Percentiles rank a stretch among this genome's conserved stretches.
These are phyloP conservation scores for Irpex lacteus DNA, from an alignment of 1,284 basidiomycete genomes.

Conservation along the genomic window DNA sequence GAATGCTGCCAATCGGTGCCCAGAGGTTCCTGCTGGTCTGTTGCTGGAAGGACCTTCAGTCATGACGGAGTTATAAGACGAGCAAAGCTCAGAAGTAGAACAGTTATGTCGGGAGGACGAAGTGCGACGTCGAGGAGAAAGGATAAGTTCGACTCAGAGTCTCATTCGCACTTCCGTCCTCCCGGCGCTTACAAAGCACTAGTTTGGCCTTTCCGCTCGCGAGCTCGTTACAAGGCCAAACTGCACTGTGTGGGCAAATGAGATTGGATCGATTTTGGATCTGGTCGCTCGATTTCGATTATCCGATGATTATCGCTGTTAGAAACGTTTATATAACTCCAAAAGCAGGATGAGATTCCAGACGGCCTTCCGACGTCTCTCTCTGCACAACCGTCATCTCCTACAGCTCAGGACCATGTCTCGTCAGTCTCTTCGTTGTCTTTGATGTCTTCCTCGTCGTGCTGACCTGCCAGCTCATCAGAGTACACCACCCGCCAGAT, in stretches of 20 bases:
- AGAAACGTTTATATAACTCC: slow-evolving; percentile 14
- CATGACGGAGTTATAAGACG: too few relatives aligned
- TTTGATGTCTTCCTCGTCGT: slow-evolving; percentile 6
- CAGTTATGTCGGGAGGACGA: too few relatives aligned
- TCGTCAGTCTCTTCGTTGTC: slow-evolving; percentile 41
- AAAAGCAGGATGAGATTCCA: slow-evolving; percentile 23
- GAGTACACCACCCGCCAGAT: slow-evolving; percentile 77
- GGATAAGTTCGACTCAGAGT: too few relatives aligned
- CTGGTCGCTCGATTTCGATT: slow-evolving; percentile 4
- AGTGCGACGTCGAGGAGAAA: too few relatives aligned
- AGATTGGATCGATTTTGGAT: slow-evolving; percentile 9
- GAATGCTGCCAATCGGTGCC: too few relatives aligned
- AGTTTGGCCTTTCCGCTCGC: too few relatives aligned
- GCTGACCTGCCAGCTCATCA: slow-evolving; percentile 29
- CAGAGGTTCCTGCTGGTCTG: too few relatives aligned
- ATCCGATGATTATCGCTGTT: slow-evolving; percentile 17
- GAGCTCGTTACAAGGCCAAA: too few relatives aligned
- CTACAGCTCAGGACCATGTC: slow-evolving; percentile 52
- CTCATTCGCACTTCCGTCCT: too few relatives aligned
- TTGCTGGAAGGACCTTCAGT: too few relatives aligned
- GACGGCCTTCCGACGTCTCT: slow-evolving; percentile 44
- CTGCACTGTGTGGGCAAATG: neutral
- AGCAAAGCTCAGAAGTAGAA: too few relatives aligned
- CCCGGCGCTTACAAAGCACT: too few relatives aligned
- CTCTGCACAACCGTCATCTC: slow-evolving; percentile 57